A percentile compares a stretch with the other conserved stretches of the same genome.
Evolutionary conservation across 1,284 basidiomycete genomes (phyloP).

Genomic region (Tilletia horrida): DNA sequence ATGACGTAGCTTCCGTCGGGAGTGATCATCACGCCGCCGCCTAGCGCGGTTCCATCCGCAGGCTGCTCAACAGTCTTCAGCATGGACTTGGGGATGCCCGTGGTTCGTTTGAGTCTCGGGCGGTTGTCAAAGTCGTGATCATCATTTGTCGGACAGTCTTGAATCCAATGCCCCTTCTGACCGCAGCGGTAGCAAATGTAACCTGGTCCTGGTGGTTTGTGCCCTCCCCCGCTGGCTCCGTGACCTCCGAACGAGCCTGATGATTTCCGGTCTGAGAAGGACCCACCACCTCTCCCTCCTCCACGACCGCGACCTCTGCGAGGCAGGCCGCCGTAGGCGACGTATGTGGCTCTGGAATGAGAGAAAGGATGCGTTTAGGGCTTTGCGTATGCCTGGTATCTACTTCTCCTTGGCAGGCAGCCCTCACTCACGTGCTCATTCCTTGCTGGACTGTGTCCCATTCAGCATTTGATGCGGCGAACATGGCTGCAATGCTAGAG

Average conservation of each 20-base stretch:
- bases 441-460: constrained; percentile 96
- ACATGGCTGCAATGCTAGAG: constrained; percentile 78
- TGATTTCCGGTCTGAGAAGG: constrained; percentile 4
- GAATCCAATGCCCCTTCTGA: constrained; percentile 94
- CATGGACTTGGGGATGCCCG: constrained; percentile 95
- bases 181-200: constrained; percentile 99
- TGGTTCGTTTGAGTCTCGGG: constrained; percentile 93
- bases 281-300: constrained; percentile 11
- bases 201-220: constrained; percentile 61
- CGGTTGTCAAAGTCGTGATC: constrained; percentile 90
- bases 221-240: not conserved
- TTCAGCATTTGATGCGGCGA: constrained; percentile 80
- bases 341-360: constrained; percentile 39
- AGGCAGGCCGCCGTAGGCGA: constrained; percentile 43
- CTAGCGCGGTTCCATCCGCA: constrained; percentile 30
- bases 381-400: no score
- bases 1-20: constrained; percentile 53
- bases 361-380: not conserved
- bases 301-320: constrained; percentile 29
- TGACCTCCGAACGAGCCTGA: constrained; percentile 18
- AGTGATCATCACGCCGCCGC: constrained; percentile 50
- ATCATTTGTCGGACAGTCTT: constrained; percentile 96
- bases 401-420: not conserved
- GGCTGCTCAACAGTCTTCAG: constrained; percentile 83
- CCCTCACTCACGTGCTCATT: constrained; percentile 81